Evolutionary conservation across 106 monocot species (phyloP).

Genomic region (Dendrobium catenatum): DNA sequence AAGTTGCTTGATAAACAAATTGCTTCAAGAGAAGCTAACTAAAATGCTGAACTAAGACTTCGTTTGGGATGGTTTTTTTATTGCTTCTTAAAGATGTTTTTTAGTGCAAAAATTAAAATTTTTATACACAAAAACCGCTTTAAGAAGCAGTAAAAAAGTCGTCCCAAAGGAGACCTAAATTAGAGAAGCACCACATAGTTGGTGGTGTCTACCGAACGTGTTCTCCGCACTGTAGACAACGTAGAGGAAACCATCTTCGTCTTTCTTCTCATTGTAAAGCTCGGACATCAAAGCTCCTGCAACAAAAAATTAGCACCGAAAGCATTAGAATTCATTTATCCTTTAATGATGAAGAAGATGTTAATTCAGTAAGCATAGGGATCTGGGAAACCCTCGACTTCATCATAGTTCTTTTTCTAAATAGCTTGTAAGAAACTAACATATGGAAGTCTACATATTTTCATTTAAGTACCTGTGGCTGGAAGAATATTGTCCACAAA

Average conservation of each 20-base stretch:
- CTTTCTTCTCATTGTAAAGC: slow-evolving; percentile 48
- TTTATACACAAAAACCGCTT: too few relatives aligned
- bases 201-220: slow-evolving; percentile 22
- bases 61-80: too few relatives aligned
- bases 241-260: slow-evolving; percentile 52
- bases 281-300: slow-evolving; percentile 37
- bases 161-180: neutral
- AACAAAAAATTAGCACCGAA: neutral
- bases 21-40: too few relatives aligned
- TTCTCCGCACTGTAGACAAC: slow-evolving; percentile 51
- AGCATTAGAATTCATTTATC: neutral
- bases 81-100: too few relatives aligned
- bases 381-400: too few relatives aligned
- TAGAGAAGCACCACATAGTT: neutral
- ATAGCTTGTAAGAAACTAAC: neutral
- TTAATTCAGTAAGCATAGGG: too few relatives aligned
- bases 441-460: neutral
- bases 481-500: slow-evolving; percentile 32
- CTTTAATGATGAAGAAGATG: too few relatives aligned
- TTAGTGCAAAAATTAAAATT: too few relatives aligned
- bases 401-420: neutral
- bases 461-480: slow-evolving; percentile 11
- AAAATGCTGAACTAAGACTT: too few relatives aligned
- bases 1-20: neutral
- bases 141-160: neutral